Conservation (phyloP, 768 basidiomycete species). For the Mycena capillaripes region DNA sequence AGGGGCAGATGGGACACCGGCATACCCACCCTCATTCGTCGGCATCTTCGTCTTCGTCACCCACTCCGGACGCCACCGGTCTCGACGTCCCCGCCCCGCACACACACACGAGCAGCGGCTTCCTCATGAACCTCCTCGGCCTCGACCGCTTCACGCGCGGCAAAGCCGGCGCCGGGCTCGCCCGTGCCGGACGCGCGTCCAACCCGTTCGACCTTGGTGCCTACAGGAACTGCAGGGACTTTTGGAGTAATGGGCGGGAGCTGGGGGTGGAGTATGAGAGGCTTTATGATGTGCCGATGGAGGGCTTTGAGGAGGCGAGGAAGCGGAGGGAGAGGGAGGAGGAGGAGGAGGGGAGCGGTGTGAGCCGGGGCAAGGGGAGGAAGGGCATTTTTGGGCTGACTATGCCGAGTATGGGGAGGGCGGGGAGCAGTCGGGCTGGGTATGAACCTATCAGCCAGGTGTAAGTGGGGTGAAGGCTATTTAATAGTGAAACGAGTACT, state of each 20-base stretch:
- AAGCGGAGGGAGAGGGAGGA: slow-evolving; percentile 70
- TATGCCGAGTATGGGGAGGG: slow-evolving; percentile 60
- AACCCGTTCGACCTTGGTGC: slow-evolving; percentile 95
- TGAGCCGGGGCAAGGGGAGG: slow-evolving; percentile 53
- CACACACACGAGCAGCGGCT: slow-evolving; percentile 67
- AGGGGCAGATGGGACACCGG: slow-evolving; percentile 87
- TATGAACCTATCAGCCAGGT: slow-evolving; percentile 80
- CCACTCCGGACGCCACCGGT: slow-evolving; percentile 51
- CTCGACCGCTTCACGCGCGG: slow-evolving; percentile 96
- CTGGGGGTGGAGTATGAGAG: slow-evolving; percentile 92
- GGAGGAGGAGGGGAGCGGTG: slow-evolving; percentile 61
- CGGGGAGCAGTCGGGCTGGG: slow-evolving; percentile 65
- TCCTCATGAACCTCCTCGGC: slow-evolving; percentile 92
- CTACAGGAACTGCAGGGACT: slow-evolving; percentile 88
- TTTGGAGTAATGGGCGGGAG: slow-evolving; percentile 90
- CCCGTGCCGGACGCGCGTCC: slow-evolving; percentile 77
- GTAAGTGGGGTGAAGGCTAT: slow-evolving; percentile 37
- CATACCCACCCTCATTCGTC: slow-evolving; percentile 46
- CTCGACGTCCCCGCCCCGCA: slow-evolving; percentile 60
- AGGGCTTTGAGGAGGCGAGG: slow-evolving; percentile 87
- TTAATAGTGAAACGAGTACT: neutral
- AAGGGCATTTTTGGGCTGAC: slow-evolving; percentile 69
- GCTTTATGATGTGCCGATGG: slow-evolving; percentile 89
- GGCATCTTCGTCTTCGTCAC: neutral
- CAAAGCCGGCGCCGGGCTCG: slow-evolving; percentile 88